These are phyloP conservation scores for Emmonsiellopsis sp. DNA, from an alignment of 2,329 filamentous ascomycete species.

Conservation along the genomic window DNA sequence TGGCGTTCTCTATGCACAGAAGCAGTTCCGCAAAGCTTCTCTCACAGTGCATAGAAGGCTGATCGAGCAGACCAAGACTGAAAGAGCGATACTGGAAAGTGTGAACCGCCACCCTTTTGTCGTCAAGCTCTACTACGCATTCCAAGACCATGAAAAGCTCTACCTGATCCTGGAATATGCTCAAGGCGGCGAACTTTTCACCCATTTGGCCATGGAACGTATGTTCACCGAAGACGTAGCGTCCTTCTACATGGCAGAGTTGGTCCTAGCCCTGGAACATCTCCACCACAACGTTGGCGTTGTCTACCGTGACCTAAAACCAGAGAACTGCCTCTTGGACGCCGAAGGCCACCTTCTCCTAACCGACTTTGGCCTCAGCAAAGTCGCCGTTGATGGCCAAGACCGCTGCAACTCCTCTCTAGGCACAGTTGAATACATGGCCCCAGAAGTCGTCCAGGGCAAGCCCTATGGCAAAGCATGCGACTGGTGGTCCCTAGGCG, in stretches of 20 bases:
- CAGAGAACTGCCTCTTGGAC: slow-evolving; percentile 93
- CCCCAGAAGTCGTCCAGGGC: slow-evolving; percentile 83
- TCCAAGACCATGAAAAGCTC: slow-evolving; percentile 95
- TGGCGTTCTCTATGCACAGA: slow-evolving; percentile 88
- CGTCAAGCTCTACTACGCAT: slow-evolving; percentile 95
- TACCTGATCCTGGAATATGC: slow-evolving; percentile 97
- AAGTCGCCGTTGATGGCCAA: slow-evolving; percentile 69
- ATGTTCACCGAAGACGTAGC: slow-evolving; percentile 89
- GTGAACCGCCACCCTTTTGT: slow-evolving; percentile 96
- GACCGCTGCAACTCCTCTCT: slow-evolving; percentile 77
- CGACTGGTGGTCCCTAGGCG: slow-evolving; percentile 98
- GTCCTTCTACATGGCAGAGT: slow-evolving; percentile 97
- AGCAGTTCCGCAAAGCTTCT: slow-evolving; percentile 96
- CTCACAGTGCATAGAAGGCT: slow-evolving; percentile 92
- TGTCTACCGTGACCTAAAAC: slow-evolving; percentile 94
- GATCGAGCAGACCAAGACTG: slow-evolving; percentile 94
- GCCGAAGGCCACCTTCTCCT: slow-evolving; percentile 83
- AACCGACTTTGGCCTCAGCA: slow-evolving; percentile 94
- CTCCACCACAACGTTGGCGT: slow-evolving; percentile 87
- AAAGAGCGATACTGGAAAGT: slow-evolving; percentile 87
- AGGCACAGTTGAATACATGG: slow-evolving; percentile 98
- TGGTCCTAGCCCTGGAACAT: slow-evolving; percentile 88
- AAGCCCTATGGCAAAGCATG: slow-evolving; percentile 88
- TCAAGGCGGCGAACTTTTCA: slow-evolving; percentile 92
- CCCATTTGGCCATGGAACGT: slow-evolving; percentile 83